Base-by-base conservation (phyloP, 2,329 filamentous ascomycete genomes). In the Pezizomycotina sp. region DNA sequence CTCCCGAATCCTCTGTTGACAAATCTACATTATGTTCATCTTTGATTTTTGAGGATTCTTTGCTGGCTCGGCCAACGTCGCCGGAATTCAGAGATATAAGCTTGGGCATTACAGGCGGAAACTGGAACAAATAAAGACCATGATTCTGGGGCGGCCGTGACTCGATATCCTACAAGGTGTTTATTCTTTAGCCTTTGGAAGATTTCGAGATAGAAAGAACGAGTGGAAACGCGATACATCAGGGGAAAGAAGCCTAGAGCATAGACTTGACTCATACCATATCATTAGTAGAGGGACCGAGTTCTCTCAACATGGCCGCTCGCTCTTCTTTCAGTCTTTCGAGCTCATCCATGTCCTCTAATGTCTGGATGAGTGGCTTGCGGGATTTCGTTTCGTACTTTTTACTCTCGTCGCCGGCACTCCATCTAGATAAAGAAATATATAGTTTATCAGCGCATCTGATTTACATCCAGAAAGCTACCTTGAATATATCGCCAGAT, bases 1-100 rank as follows among this genome's bases (percentile, higher is more conserved):
- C 53, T 63, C 27, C 53, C 62, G 48, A 54, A 53, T 5, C 61
- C 52, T 31, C 56, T 24, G 12, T 39, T 39, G 15, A 33, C 39
- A 6, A 27, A 13, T 36, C 29, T 43, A 6, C 20, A 19, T 4
- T 34, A 30, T 3, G 36, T 5, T 18, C 10, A 16, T n/a, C 10
- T 6, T 16, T 14, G 31, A 23, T 46, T 25, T 42, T 34, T 20
- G 15, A 13, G 22, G 23, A n/a, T 37, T 23, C 15, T 27, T 39
- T 7, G 34, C 26, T 13, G 38, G 20, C n/a, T 18, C n/a, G 18
- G 29, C 25, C 34, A 30, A 18, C 34, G 34, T 20, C 30, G 42
- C 42, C 34, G 10, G 35, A 14, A 10, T 24, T 34, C 3, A 30
- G 31, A 2, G 41, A 22, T 19, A 45, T 30, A 15, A 52, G 39